Evolutionary conservation across 139 green algal genomes (phyloP).

Genomic region (Trebouxia sp.): DNA sequence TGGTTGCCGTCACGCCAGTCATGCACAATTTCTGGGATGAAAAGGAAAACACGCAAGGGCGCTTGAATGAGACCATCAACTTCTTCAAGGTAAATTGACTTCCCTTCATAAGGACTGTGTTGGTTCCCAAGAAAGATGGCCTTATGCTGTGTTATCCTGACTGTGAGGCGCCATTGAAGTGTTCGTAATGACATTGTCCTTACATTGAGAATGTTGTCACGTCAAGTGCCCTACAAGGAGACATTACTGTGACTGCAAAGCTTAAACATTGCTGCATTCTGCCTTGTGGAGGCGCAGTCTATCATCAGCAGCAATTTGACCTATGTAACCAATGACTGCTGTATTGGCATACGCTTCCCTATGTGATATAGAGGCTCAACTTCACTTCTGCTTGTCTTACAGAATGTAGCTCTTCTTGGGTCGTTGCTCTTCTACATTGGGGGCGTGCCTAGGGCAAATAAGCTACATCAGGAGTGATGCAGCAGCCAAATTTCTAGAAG

Average conservation of each 20-base stretch:
- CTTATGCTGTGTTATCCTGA: no score
- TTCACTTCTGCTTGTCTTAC: not conserved
- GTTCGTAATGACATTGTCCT: no score
- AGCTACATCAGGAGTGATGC: not conserved
- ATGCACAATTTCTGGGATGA: slow-evolving; percentile 52
- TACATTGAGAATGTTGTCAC: no score
- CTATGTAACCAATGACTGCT: no score
- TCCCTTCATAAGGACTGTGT: not conserved
- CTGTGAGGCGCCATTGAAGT: no score
- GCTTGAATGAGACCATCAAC: slow-evolving; percentile 34
- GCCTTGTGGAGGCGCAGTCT: no score
- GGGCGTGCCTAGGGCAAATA: not conserved
- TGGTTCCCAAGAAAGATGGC: no score
- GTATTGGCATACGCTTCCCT: not conserved
- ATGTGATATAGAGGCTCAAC: slow-evolving; percentile 24
- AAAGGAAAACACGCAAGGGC: slow-evolving; percentile 14
- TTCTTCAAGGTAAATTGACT: slow-evolving; percentile 43
- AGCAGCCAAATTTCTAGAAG: no score
- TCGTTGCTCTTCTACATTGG: slow-evolving; percentile 31
- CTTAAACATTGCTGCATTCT: no score
- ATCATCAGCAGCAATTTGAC: no score
- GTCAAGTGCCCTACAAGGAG: no score
- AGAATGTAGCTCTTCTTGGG: slow-evolving; percentile 27
- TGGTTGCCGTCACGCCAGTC: slow-evolving; percentile 34
- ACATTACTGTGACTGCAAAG: no score